Percentiles rank a stretch among this genome's conserved stretches.
These are phyloP conservation scores for Gardenia jasminoides DNA, from an alignment of 257 asterid genomes.

Conservation along the genomic window DNA sequence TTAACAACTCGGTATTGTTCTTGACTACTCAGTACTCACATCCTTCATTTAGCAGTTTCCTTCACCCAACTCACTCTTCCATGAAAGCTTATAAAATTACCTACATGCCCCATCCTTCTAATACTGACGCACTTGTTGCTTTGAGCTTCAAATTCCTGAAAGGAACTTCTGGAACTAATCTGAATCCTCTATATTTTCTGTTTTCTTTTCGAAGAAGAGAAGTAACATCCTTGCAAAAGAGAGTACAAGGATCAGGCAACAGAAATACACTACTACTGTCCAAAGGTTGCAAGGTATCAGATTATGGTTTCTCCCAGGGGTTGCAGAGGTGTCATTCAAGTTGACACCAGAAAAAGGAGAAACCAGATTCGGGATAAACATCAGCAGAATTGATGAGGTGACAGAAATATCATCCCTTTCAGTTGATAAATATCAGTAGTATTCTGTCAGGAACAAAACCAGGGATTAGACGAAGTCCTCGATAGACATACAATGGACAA, in stretches of 20 bases:
- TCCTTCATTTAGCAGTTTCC: background rate
- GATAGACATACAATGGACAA: background rate
- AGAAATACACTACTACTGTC: slow-evolving; percentile 19
- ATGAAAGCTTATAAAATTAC: background rate
- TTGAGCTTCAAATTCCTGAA: background rate
- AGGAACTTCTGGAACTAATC: background rate
- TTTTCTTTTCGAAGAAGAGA: slow-evolving; percentile 24
- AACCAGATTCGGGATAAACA: slow-evolving; percentile 44
- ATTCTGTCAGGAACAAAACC: background rate
- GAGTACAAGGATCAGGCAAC: slow-evolving; percentile 28
- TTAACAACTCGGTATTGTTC: slow-evolving; percentile 31
- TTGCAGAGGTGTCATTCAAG: slow-evolving; percentile 34
- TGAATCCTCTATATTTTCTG: background rate
- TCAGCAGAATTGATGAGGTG: slow-evolving; percentile 53
- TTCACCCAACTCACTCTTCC: background rate
- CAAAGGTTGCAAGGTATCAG: slow-evolving; percentile 39
- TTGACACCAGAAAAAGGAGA: slow-evolving; percentile 42
- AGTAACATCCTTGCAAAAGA: slow-evolving; percentile 28
- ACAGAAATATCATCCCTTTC: background rate
- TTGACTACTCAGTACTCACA: background rate
- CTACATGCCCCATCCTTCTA: background rate
- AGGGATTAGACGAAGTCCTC: background rate
- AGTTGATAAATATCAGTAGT: too few species aligned
- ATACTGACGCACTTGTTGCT: too few species aligned
- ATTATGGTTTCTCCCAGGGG: slow-evolving; percentile 54